Evolutionary conservation across 305 asterid genomes (phyloP).

Genomic region (Fraxinus paxiana): DNA sequence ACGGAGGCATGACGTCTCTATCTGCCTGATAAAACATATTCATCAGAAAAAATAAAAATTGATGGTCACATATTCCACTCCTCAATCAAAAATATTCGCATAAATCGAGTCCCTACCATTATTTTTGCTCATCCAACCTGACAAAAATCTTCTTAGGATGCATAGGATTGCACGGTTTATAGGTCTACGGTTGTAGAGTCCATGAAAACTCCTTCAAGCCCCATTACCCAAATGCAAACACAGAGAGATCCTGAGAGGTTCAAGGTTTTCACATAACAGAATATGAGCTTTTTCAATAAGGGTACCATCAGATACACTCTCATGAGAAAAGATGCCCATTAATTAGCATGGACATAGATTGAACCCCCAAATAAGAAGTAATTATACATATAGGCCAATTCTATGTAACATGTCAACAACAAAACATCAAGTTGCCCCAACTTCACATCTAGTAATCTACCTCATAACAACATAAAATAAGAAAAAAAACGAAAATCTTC

Average conservation of each 20-base stretch:
- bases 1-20: background rate
- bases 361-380: background rate
- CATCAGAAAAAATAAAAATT: background rate
- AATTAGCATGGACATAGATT: background rate
- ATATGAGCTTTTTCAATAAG: too few relatives aligned
- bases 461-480: too few relatives aligned
- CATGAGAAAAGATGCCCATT: slow-evolving; percentile 40
- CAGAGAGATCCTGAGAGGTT: background rate
- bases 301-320: slow-evolving; percentile 35
- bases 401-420: background rate
- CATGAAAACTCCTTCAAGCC: slow-evolving; percentile 26
- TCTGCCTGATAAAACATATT: background rate
- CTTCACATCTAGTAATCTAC: background rate
- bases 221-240: slow-evolving; percentile 25
- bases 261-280: background rate
- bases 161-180: slow-evolving; percentile 14
- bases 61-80: background rate
- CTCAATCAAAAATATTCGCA: background rate
- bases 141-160: slow-evolving; percentile 37
- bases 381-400: background rate
- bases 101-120: slow-evolving; percentile 29
- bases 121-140: slow-evolving; percentile 24
- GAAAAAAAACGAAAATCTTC: too few relatives aligned
- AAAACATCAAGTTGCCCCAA: background rate
- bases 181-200: slow-evolving; percentile 23